Conservation (phyloP, 306 rosid genomes). For the Geum urbanum region DNA sequence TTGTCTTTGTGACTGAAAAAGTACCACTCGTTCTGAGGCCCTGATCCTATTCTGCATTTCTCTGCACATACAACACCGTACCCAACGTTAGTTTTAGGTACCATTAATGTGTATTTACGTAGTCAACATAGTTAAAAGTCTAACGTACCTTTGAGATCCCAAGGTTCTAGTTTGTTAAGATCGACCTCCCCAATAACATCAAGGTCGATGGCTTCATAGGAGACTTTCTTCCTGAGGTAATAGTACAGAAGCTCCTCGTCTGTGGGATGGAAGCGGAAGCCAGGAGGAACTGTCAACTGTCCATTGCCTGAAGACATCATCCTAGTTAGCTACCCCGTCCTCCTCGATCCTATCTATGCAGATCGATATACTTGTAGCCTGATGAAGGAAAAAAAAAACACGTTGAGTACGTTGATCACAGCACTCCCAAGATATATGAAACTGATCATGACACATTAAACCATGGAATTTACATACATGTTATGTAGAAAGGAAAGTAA, state of each 20-base stretch:
- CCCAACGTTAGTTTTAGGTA: neutral
- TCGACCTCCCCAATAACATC: conserved; percentile 91
- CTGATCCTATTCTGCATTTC: conserved; percentile 87
- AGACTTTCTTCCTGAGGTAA: conserved; percentile 89
- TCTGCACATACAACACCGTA: conserved; percentile 37
- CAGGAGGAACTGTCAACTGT: conserved; percentile 86
- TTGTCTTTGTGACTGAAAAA: conserved; percentile 98
- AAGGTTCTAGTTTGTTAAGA: conserved; percentile 93
- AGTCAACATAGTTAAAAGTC: too few species aligned
- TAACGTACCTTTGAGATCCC: conserved; percentile 90
- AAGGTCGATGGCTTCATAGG: conserved; percentile 89
- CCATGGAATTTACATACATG: neutral
- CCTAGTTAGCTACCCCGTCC: conserved; percentile 7
- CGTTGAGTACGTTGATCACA: too few species aligned
- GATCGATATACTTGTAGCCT: neutral
- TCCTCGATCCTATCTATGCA: neutral
- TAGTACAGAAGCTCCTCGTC: conserved; percentile 98
- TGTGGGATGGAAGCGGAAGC: conserved; percentile 91
- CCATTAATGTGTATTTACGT: neutral
- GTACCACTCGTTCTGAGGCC: conserved; percentile 95
- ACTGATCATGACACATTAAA: neutral
- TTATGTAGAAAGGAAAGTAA: neutral
- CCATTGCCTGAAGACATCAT: conserved; percentile 70
- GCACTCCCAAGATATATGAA: neutral
- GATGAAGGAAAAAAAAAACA: neutral